These are phyloP conservation scores for Earliella scabrosa DNA, from an alignment of 1,284 basidiomycete genomes.

Conservation along the genomic window DNA sequence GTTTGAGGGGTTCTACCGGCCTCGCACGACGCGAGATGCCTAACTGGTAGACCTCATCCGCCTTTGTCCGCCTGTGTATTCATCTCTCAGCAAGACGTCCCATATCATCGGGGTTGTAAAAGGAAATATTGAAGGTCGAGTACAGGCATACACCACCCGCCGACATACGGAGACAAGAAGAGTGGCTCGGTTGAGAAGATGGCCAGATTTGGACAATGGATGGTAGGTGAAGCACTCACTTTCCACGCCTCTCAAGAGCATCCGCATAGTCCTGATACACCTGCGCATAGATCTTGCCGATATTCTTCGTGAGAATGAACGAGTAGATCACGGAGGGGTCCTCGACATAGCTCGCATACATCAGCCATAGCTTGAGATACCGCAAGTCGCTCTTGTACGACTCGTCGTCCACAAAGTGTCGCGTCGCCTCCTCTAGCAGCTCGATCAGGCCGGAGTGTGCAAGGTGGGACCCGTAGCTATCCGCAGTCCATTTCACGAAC, in stretches of 20 bases:
- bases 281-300: conserved; percentile 81
- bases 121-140: too few species aligned
- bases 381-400: conserved; percentile 86
- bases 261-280: conserved; percentile 88
- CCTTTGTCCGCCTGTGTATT: conserved; percentile 59
- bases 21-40: conserved; percentile 85
- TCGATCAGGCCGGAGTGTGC: conserved; percentile 66
- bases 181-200: too few species aligned
- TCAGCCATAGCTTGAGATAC: conserved; percentile 89
- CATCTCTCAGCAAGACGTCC: too few species aligned
- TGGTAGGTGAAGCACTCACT: too few species aligned
- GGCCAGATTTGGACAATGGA: too few species aligned
- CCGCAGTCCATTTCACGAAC: conserved; percentile 74
- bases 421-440: conserved; percentile 76
- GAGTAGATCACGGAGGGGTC: conserved; percentile 75
- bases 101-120: too few species aligned
- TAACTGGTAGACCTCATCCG: conserved; percentile 82
- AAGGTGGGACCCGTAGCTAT: conserved; percentile 50
- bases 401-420: conserved; percentile 79
- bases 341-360: conserved; percentile 84
- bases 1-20: conserved; percentile 86
- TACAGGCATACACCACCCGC: too few species aligned
- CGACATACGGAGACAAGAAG: background rate
- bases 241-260: conserved; percentile 28
- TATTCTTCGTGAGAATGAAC: conserved; percentile 85